phyloP scores from a whole-genome alignment of 2,329 filamentous ascomycete species.

The Cercospora sp. region DNA sequence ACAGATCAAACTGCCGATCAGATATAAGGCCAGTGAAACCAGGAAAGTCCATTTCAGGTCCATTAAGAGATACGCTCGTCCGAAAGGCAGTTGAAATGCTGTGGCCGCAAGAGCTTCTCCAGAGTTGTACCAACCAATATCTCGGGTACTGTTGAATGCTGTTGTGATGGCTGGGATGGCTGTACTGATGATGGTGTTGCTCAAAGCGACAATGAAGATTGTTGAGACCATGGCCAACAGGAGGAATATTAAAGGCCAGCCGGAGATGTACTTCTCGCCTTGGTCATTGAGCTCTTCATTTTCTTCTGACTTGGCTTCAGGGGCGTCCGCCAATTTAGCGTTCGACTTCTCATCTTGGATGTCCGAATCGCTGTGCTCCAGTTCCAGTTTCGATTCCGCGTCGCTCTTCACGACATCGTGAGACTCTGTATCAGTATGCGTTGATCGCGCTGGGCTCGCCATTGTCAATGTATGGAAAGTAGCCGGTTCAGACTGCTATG shows the following conservation, averaged over 20 bases:
- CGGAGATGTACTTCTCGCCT: neutral
- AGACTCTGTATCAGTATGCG: neutral
- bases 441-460: neutral
- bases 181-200: slow-evolving; percentile 43
- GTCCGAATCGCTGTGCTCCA: slow-evolving; percentile 1
- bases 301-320: neutral
- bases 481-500: neutral
- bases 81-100: slow-evolving; percentile 46
- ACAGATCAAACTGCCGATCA: slow-evolving; percentile 52
- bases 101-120: slow-evolving; percentile 48
- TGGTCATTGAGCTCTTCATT: neutral
- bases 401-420: neutral
- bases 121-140: slow-evolving; percentile 52
- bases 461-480: neutral
- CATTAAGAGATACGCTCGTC: slow-evolving; percentile 45
- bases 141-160: slow-evolving; percentile 47
- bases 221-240: slow-evolving; percentile 1
- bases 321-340: neutral
- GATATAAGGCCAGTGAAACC: slow-evolving; percentile 43
- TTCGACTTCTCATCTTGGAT: neutral
- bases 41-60: slow-evolving; percentile 48
- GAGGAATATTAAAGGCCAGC: neutral
- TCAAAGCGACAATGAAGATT: slow-evolving; percentile 29
- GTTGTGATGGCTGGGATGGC: slow-evolving; percentile 51
- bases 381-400: neutral